Evolutionary conservation across 1,139 yeast genomes (phyloP), one percentile per base, ranked within the genome.

Genomic region (Saccharomyces hybrid): DNA sequence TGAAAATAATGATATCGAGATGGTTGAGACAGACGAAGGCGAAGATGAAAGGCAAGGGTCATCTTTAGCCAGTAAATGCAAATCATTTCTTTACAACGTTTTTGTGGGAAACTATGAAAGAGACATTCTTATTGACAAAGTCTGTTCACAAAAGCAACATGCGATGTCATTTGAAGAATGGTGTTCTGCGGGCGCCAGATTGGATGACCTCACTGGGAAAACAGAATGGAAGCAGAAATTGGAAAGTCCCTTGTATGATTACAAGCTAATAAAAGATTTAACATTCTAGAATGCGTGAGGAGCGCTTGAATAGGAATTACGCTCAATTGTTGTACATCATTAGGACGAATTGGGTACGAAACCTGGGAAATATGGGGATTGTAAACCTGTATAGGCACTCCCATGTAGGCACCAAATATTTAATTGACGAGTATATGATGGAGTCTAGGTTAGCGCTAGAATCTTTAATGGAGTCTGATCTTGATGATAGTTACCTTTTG

Each of bases 281-380:
- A 71, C 89, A 52, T 61, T 61, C 66, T n/a, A 85, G 84, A 56
- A 74, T 93, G 75, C 73, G 80, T 48, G 70, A 71, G 1, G 90
- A 95, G 0, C 73, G 97, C 42, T 56, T 69, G 26, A 64, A 73
- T 9, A 76, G 78, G 29, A 88, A 91, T 65, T 80, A 79, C 63
- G 76, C 80, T 54, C 75, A 78, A 49, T 71, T 93, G 44, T 71
- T 91, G 27, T 88, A 88, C 64, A 73, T 88, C 26, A 82, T 93
- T 8, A 72, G 98, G 54, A 91, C 97, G 0, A 82, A 87, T 31
- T 85, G 96, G 87, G 81, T 83, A 5, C 75, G 99, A 57, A 88
- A 91, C 64, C 71, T 88, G 57, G 98, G 96, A 0, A 87, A 89
- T 62, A 88, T 91, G 79, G 96, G 96, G 0, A 88, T 90, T 68